Evolutionary conservation across 192 early-diverging fungal species (phyloP), one percentile per base, ranked within the genome.

Genomic region (Backusella circina): DNA sequence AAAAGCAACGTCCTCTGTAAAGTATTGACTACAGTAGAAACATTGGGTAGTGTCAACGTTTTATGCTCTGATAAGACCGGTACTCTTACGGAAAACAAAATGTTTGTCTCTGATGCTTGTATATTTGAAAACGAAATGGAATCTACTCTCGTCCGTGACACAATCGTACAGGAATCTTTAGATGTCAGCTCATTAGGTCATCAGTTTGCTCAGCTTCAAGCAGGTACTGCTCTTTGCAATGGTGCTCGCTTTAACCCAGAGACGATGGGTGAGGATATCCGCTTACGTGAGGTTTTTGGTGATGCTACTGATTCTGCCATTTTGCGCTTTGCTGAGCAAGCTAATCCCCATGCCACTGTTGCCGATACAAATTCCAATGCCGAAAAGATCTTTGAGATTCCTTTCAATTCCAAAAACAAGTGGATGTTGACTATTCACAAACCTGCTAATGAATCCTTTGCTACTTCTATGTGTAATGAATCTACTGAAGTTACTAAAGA

Each of bases 251-350:
- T 95, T 67, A 89, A 92, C 44, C 73, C 72, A 31, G 82, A 82
- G 16, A 79, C 86, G 1, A 70, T 78, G 90, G 33, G 71, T 0
- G 47, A 73, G 23, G 35, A 69, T 8, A 71, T 89, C 18, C 37
- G 75, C 35, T 85, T 92, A 54, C 86, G 93, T 32, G 84, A 68
- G 3, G 83, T 90, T 36, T 77, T 87, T 39, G 97, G 97, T 26
- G 95, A 98, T 84, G 89, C 95, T 28, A 98, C 96, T 15, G 97
- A 97, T 76, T 83, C 86, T 39, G 94, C 94, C 9, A 78, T 98
- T 1, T 83, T 97, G 30, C 86, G 91, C 6, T 94, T 94, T 77
- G 84, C 91, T 26, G 88, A 89, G 0, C 9, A 75, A 9, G 69
- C 68, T 32, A 75, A 79, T 28, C 73, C 74, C 3, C 31, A 39